These are phyloP conservation scores for Penicillium parvum DNA, from an alignment of 495 filamentous ascomycete species.

Conservation along the genomic window DNA sequence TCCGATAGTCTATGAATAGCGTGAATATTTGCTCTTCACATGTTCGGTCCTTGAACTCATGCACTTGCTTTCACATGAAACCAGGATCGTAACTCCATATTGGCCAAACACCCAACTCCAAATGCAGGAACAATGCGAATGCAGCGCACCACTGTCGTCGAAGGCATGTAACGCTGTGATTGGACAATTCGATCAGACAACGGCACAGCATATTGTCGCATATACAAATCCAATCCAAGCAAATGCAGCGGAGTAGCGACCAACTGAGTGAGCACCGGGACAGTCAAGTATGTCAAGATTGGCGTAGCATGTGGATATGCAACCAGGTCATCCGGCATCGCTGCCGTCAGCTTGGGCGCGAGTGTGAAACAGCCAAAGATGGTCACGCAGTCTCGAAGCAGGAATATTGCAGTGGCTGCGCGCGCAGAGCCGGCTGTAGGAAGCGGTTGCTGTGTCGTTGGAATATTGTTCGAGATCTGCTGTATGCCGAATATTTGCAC, in stretches of 20 bases:
- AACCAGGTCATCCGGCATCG: slow-evolving; percentile 23
- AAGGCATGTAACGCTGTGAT: slow-evolving; percentile 22
- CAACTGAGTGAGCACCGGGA: slow-evolving; percentile 31
- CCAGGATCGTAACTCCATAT: slow-evolving; percentile 24
- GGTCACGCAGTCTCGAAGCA: slow-evolving; percentile 38
- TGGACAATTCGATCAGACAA: slow-evolving; percentile 19
- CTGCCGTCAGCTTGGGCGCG: slow-evolving; percentile 17
- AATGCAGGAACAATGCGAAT: slow-evolving; percentile 36
- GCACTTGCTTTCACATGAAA: slow-evolving; percentile 20
- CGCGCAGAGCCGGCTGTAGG: too few relatives aligned
- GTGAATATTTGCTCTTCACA: too few relatives aligned
- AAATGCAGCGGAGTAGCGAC: slow-evolving; percentile 34
- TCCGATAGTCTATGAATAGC: too few relatives aligned
- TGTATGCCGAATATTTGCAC: slow-evolving; percentile 32
- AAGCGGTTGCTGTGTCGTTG: too few relatives aligned
- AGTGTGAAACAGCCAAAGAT: slow-evolving; percentile 39
- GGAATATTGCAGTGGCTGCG: slow-evolving; percentile 46
- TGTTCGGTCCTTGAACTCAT: too few relatives aligned
- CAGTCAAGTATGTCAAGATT: slow-evolving; percentile 29
- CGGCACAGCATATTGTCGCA: slow-evolving; percentile 19
- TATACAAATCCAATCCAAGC: slow-evolving; percentile 32
- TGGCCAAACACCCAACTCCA: slow-evolving; percentile 30
- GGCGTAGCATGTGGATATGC: slow-evolving; percentile 24
- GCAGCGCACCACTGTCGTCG: slow-evolving; percentile 26
- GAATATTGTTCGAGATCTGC: too few relatives aligned